Base-by-base conservation (phyloP, 73 alveolate species). In the Diophrys appendiculata region DNA sequence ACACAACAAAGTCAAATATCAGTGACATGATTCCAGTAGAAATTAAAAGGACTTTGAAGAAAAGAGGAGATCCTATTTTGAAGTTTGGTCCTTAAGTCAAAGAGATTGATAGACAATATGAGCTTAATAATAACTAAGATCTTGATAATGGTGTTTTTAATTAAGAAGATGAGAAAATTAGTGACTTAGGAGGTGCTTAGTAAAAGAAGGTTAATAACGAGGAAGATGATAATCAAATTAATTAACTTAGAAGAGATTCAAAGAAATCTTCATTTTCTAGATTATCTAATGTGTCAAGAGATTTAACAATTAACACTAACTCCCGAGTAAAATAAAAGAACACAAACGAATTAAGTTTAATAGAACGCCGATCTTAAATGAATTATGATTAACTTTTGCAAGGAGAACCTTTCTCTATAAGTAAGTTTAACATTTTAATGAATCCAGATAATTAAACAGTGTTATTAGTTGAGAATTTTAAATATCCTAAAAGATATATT, bases 71-170 rank as follows among this genome's bases (percentile, higher is more conserved):
- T n/a, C 24, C 25, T 31, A 33, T 75, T 33, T 29, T 75, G 0
- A 75, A 75, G 34, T 75, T 75, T 30, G 73, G 70, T 25, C 72
- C 33, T 23, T 28, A 75, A 30, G 75, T 75, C 23, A 75, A 75
- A 56, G 83, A 75, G 31, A 29, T 75, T 3, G 83, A 75, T 34
- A 52, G 83, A 22, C 83, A 75, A 29, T 75, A 75, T 60, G 83
- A 75, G 29, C 43, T 30, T 14, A 75, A 75, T 67, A 75, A 75
- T 33, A 75, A 75, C 74, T 75, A 69, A 13, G 83, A 75, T 25
- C 34, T 75, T n/a, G 83, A 75, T 29, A 75, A 75, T 29, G 83
- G 83, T 0, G 83, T 75, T 2, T 54, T n/a, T 11, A 75, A 55
- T 29, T 33, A 55, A 33, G 67, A 26, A 5, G 43, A 28, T 0